phyloP scores from a whole-genome alignment of 208 protist species.

The Acanthamoeba sp. region DNA sequence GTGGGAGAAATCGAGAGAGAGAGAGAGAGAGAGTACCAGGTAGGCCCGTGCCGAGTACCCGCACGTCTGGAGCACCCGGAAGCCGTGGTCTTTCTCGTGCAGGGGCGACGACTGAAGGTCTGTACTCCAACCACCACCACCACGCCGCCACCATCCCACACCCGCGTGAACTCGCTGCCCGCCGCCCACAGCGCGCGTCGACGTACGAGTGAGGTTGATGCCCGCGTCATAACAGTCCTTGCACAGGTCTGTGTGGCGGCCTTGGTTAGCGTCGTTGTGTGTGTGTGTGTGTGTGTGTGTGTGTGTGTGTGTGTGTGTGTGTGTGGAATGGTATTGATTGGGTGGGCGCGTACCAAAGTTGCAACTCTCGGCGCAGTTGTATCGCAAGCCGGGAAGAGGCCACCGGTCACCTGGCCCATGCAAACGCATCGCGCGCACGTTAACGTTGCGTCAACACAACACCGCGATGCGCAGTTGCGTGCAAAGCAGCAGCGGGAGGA shows the following conservation, averaged over 20 bases:
- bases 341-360: background rate
- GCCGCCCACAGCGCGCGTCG: too few species aligned
- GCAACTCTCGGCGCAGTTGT: background rate
- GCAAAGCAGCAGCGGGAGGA: too few species aligned
- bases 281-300: too few species aligned
- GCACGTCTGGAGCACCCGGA: background rate
- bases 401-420: background rate
- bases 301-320: too few species aligned
- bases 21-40: background rate
- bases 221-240: background rate
- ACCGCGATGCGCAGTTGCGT: too few species aligned
- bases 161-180: too few species aligned
- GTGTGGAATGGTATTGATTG: too few species aligned
- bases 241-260: background rate
- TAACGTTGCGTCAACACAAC: too few species aligned
- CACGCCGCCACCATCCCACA: too few species aligned
- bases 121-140: background rate
- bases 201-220: background rate
- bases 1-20: too few species aligned
- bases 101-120: background rate
- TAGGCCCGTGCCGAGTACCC: background rate
- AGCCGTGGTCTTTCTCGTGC: background rate
- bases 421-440: too few species aligned
- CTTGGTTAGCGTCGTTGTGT: too few species aligned
- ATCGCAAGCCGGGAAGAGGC: background rate